Base-by-base conservation (phyloP, 768 basidiomycete species). In the Leccinellum luteum region DNA sequence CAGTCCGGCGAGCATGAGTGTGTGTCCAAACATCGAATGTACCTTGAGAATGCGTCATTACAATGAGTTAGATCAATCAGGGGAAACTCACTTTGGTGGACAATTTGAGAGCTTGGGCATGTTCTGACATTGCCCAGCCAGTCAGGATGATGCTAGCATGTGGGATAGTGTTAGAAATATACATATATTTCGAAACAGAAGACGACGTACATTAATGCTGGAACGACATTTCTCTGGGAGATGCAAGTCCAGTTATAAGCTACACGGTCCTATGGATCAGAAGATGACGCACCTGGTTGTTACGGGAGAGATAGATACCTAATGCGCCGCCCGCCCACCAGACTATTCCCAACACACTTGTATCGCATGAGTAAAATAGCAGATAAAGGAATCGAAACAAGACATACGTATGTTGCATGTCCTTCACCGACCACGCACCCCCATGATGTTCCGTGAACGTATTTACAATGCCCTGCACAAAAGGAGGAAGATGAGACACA, bases 391-490 rank as follows among this genome's bases (percentile, higher is more conserved):
- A 10, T 43, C n/a, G 14, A 43, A 58, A 48, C 28, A 44, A 6
- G 12, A 78, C 89, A 61, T 67, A 92, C 85, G 92, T 93, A 71
- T 96, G 94, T 65, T 95, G 93, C 90, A 94, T 90, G 70, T 96
- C 94, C 70, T 96, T 94, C 53, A 87, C 88, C 3, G 85, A 89
- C 94, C 94, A 96, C 1, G 65, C 70, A 19, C 79, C 79, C 8
- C 91, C 90, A 50, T 85, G 89, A 68, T 97, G 94, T 66, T 94
- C 91, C 0, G 94, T 95, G 69, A 96, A 95, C 0, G 94, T 95
- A 63, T 97, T 96, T 56, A 97, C 88, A 84, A 64, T 56, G 31
- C 56, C 70, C 62, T 64, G 32, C 2, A 5, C 59, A 55, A 51
- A 34, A 7, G 15, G 17, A 17, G 35, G 8, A 38, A 14, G 12